These are phyloP conservation scores for Alternaria brassicae DNA, from an alignment of 2,329 filamentous ascomycete species.

Conservation along the genomic window DNA sequence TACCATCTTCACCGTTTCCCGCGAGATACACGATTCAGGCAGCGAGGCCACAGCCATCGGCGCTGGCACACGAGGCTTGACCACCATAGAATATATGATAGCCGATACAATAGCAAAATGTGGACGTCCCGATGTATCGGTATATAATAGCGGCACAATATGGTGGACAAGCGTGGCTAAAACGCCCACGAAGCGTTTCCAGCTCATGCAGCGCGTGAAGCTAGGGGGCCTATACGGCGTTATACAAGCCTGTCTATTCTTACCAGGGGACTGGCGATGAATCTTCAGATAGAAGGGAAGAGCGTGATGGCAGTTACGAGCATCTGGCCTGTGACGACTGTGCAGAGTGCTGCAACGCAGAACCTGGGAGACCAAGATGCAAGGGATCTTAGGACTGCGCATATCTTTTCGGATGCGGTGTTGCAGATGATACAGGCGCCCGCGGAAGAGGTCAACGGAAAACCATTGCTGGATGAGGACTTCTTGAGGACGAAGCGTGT, in stretches of 20 bases:
- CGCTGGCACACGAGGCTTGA: slow-evolving; percentile 73
- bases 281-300: slow-evolving; percentile 72
- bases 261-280: slow-evolving; percentile 83
- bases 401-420: slow-evolving; percentile 82
- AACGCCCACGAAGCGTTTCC: slow-evolving; percentile 78
- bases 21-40: slow-evolving; percentile 72
- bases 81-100: slow-evolving; percentile 67
- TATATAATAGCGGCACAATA: slow-evolving; percentile 87
- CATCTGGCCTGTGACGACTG: slow-evolving; percentile 81
- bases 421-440: slow-evolving; percentile 72
- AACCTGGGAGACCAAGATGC: slow-evolving; percentile 55
- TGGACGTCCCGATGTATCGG: slow-evolving; percentile 71
- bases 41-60: slow-evolving; percentile 70
- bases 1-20: slow-evolving; percentile 80
- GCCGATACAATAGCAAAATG: slow-evolving; percentile 64
- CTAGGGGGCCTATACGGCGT: slow-evolving; percentile 75
- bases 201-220: slow-evolving; percentile 60
- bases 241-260: slow-evolving; percentile 73
- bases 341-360: slow-evolving; percentile 77
- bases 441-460: slow-evolving; percentile 69
- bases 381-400: slow-evolving; percentile 68
- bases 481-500: slow-evolving; percentile 73
- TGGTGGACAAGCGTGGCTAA: slow-evolving; percentile 80
- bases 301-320: slow-evolving; percentile 77
- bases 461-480: slow-evolving; percentile 79